Evolutionary conservation across 768 basidiomycete genomes (phyloP).

Genomic region (Lactarius akahatsu): DNA sequence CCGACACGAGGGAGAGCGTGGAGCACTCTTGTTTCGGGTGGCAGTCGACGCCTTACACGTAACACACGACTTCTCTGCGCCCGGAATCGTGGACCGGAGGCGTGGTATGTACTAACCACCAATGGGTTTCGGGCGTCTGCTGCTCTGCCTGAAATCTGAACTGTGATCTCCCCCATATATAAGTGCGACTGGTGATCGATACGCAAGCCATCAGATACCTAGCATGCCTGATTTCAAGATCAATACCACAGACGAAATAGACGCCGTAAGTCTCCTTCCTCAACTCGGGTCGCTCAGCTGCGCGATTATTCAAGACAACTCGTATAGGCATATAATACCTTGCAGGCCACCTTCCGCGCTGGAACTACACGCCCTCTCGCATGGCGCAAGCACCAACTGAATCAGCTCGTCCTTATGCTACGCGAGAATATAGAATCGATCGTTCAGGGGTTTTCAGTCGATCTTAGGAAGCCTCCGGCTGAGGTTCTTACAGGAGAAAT

Average conservation of each 20-base stretch:
- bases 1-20: too few species aligned
- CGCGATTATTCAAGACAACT: background rate
- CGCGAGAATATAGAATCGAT: constrained; percentile 62
- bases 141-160: background rate
- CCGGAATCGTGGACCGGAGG: background rate
- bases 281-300: background rate
- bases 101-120: background rate
- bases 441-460: constrained; percentile 42
- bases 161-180: background rate
- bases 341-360: constrained; percentile 50
- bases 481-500: constrained; percentile 43
- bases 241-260: constrained; percentile 18
- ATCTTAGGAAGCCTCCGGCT: constrained; percentile 33
- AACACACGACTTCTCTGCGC: background rate
- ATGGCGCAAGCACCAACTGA: constrained; percentile 65
- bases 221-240: constrained; percentile 18
- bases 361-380: constrained; percentile 61
- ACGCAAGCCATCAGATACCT: background rate
- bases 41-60: background rate
- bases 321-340: constrained; percentile 17
- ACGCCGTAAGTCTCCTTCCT: background rate
- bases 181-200: background rate
- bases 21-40: background rate
- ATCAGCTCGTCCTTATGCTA: constrained; percentile 57
- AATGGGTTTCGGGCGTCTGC: background rate